phyloP scores from a whole-genome alignment of 305 asterid species.

The Fraxinus paxiana region DNA sequence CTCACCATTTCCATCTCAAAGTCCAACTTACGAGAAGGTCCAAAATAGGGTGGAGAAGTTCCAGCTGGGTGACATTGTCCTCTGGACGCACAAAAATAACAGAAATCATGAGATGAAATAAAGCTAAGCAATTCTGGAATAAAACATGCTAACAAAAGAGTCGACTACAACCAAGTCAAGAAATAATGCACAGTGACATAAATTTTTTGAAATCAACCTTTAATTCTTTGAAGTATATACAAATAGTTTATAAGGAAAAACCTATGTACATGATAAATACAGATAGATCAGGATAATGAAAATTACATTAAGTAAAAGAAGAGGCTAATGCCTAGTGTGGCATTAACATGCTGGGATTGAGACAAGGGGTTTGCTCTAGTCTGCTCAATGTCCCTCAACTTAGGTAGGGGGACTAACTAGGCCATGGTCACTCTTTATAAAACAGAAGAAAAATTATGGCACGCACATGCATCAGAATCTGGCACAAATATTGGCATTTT shows the following conservation, averaged over 20 bases:
- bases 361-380: background rate
- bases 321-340: background rate
- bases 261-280: background rate
- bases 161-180: slow-evolving; percentile 7
- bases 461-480: background rate
- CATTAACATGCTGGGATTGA: background rate
- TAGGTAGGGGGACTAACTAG: background rate
- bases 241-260: background rate
- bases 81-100: slow-evolving; percentile 42
- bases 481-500: background rate
- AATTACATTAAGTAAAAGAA: background rate
- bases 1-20: slow-evolving; percentile 96
- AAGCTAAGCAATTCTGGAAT: background rate
- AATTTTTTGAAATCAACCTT: background rate
- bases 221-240: background rate
- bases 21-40: slow-evolving; percentile 93
- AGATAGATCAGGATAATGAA: background rate
- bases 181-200: background rate
- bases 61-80: slow-evolving; percentile 81
- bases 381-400: background rate
- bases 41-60: slow-evolving; percentile 68
- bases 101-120: slow-evolving; percentile 15
- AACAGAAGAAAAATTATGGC: background rate
- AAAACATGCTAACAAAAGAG: slow-evolving; percentile 5
- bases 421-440: background rate